phyloP scores from a whole-genome alignment of 2,329 filamentous ascomycete genomes.

The Fusarium pseudonygamai region DNA sequence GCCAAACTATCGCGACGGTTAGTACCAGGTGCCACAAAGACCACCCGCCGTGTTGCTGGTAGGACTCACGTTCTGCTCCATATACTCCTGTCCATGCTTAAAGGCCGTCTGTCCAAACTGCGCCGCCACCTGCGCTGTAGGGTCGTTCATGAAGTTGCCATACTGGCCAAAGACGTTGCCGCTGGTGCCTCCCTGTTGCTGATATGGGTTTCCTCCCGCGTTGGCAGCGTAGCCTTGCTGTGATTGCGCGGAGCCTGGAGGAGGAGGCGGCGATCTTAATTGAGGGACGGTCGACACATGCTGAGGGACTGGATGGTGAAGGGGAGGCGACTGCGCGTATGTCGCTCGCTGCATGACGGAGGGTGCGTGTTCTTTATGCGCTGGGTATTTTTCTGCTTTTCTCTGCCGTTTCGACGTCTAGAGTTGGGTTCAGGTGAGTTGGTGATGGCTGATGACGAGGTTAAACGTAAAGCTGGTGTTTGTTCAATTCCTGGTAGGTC shows the following conservation, averaged over 20 bases:
- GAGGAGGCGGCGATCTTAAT: slow-evolving; percentile 91
- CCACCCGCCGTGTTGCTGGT: not conserved
- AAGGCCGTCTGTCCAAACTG: slow-evolving; percentile 94
- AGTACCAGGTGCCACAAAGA: slow-evolving; percentile 6
- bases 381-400: not conserved
- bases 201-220: slow-evolving; percentile 76
- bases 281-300: slow-evolving; percentile 98
- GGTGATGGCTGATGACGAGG: slow-evolving; percentile 31
- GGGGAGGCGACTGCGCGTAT: slow-evolving; percentile 89
- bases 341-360: slow-evolving; percentile 83
- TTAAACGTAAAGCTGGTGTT: slow-evolving; percentile 38
- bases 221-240: slow-evolving; percentile 74
- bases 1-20: slow-evolving; percentile 55
- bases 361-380: not conserved
- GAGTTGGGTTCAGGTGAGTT: slow-evolving; percentile 9
- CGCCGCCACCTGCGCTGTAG: slow-evolving; percentile 92
- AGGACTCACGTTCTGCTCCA: slow-evolving; percentile 87
- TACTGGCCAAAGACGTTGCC: slow-evolving; percentile 75
- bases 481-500: slow-evolving; percentile 42
- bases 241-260: slow-evolving; percentile 74
- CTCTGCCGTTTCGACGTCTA: not conserved
- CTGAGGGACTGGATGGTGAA: slow-evolving; percentile 97
- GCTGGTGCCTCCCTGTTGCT: slow-evolving; percentile 66
- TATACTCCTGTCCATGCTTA: slow-evolving; percentile 89
- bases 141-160: slow-evolving; percentile 94